Evolutionary conservation across 306 rosid species (phyloP), one percentile per base, ranked within the genome.

Genomic region (Vigna angularis): DNA sequence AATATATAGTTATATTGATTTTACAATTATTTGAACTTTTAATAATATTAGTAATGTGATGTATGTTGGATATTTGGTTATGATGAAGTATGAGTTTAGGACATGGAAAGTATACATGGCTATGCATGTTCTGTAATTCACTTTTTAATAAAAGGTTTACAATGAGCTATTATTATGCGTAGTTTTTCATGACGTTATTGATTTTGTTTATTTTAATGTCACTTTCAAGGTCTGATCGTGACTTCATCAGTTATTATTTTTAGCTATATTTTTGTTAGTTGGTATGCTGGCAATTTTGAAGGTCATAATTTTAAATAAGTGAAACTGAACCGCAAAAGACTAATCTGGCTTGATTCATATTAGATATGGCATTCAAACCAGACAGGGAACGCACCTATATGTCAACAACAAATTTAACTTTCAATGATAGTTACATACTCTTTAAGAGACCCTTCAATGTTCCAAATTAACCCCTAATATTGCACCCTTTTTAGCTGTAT

Each of bases 401-500:
- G 30, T 67, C 32, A 58, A 22, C 40, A 18, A 50, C 44, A 49
- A 17, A 17, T 70, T 52, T 28, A 50, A 74, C 63, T 75, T 49
- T 24, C 26, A 28, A 13, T 32, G 18, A n/a, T n/a, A 50, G 18
- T 61, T 48, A 73, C 36, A 38, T 38, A 15, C 47, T 4, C 55
- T 40, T 67, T 44, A 14, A 42, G 49, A 24, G 47, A 22, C 67
- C 38, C 68, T 57, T 59, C 20, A 66, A 58, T 30, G 68, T 52
- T 38, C 14, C 24, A 44, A 44, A 49, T 49, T 40, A 73, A 17
- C 53, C 36, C 63, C 34, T 16, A 9, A 17, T 36, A 47, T 49
- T 36, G 73, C 20, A 26, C 40, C 7, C 20, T 52, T 16, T 18
- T 17, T 30, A 45, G 32, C 7, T 30, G 59, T 11, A 7, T 24